Base-by-base conservation (phyloP, 2,329 filamentous ascomycete genomes). In the Lachnellula hyalina region DNA sequence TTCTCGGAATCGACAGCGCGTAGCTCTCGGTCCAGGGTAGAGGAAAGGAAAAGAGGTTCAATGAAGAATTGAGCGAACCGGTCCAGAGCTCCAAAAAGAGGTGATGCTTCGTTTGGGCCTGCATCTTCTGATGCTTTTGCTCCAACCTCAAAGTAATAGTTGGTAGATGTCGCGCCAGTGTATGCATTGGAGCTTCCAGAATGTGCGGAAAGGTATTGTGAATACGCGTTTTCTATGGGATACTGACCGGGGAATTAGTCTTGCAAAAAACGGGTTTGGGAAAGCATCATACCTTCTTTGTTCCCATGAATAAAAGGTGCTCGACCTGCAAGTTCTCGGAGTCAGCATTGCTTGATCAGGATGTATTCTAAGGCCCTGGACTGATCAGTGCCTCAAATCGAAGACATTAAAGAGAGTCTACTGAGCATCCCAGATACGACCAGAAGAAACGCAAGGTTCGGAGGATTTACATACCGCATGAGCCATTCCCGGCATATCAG, bases 301-400 rank as follows among this genome's bases (percentile, higher is more conserved):
- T 99, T 49, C 94, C 94, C 94, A 99, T 97, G 76, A 99, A 99
- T 23, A 99, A 77, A 61, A 96, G 84, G 81, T 96, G 93, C 77
- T 97, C 93, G 48, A 96, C 92, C 44, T 46, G 23, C 19, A 46
- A 5, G 2, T 14, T 32, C 9, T 32, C 19, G 14, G 12, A 14
- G 41, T 40, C 17, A 40, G 38, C 17, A 40, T 19, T 19, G 38
- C 21, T 91, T 23, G 21, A 46, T 32, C 28, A 32, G 8, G 28
- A 32, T 32, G 28, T 32, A 32, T 32, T 32, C 9, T 4, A 8
- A 11, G 4, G 28, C 8, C 28, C 28, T 32, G 28, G 9, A 32
- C 28, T 32, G 28, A 32, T 32, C 28, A 32, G 28, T 32, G 28
- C 28, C 8, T 32, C 28, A 32, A 32, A 32, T 32, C 28, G 9